Evolutionary conservation across 2,329 filamentous ascomycete genomes (phyloP), one percentile per base, ranked within the genome.

Genomic region (Alternaria hordeiaustralica): DNA sequence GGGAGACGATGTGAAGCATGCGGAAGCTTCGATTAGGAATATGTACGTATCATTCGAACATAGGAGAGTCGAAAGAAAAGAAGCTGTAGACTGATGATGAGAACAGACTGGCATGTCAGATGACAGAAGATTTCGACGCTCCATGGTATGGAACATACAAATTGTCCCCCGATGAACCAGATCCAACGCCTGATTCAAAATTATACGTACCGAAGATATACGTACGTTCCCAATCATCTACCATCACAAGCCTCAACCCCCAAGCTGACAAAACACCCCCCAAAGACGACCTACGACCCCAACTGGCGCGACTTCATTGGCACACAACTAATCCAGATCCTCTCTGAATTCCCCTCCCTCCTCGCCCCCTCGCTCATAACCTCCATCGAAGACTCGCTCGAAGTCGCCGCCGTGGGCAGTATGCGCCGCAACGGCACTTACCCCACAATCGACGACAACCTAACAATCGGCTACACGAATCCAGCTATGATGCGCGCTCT

Each of bases 101-200:
- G 2, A n/a, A 21, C 23, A 61, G 59, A 57, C 43, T 61, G 13
- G 59, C 59, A 6, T 57, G 67, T 23, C 81, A 84, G 54, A 74
- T 81, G 74, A 80, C 69, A 7, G 70, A 75, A 2, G 72, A 81
- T 47, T 81, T 77, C 46, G 70, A 79, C 18, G 79, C 81, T 7
- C 74, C 80, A 6, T 82, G 81, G 81, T 82, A 82, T 63, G 81
- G 80, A 9, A 79, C 78, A 2, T 83, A 74, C 54, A 82, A 82
- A 46, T 62, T 82, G 1, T 79, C 81, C 11, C 81, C 81, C 2
- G 81, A 83, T 62, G 72, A 79, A 61, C 81, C 81, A 4, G 80
- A 79, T 1, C 67, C 76, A 2, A 70, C 80, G 26, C 55, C 23
- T 4, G 56, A 76, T 73, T 20, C 67, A 64, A 5, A 66, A 75